Conservation (phyloP, 805 yeast species). For the Monosporozyma yasuniensis region DNA sequence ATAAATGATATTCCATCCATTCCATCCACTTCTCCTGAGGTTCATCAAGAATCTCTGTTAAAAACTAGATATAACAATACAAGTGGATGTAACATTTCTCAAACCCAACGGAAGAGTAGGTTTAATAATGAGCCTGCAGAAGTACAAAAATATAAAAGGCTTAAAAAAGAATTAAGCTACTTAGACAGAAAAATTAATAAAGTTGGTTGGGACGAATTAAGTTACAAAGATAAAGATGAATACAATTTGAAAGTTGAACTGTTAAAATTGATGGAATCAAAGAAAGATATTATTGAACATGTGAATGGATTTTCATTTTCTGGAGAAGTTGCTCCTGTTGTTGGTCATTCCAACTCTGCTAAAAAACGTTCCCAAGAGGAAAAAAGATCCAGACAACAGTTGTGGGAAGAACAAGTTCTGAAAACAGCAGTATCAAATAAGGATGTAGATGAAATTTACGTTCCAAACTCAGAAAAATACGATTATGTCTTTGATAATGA, state of each 20-base stretch:
- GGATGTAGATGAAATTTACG: constrained; percentile 20
- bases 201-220: constrained; percentile 47
- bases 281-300: constrained; percentile 12
- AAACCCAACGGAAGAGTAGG: constrained; percentile 5
- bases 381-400: constrained; percentile 26
- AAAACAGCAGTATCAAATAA: constrained; percentile 18
- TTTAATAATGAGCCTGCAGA: constrained; percentile 8
- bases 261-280: constrained; percentile 31
- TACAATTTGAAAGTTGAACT: constrained; percentile 43
- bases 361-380: constrained; percentile 30
- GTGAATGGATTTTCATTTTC: constrained; percentile 38
- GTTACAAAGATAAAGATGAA: constrained; percentile 43
- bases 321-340: constrained; percentile 17
- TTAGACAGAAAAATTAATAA: constrained; percentile 41
- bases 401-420: constrained; percentile 31
- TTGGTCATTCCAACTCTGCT: neutral
- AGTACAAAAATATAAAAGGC: constrained; percentile 32
- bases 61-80: neutral
- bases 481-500: constrained; percentile 70
- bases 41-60: neutral
- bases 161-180: constrained; percentile 40
- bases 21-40: neutral
- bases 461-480: constrained; percentile 36
- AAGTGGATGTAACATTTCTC: neutral
- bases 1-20: neutral